phyloP scores from a whole-genome alignment of 768 basidiomycete species.

The Serendipita indica region DNA sequence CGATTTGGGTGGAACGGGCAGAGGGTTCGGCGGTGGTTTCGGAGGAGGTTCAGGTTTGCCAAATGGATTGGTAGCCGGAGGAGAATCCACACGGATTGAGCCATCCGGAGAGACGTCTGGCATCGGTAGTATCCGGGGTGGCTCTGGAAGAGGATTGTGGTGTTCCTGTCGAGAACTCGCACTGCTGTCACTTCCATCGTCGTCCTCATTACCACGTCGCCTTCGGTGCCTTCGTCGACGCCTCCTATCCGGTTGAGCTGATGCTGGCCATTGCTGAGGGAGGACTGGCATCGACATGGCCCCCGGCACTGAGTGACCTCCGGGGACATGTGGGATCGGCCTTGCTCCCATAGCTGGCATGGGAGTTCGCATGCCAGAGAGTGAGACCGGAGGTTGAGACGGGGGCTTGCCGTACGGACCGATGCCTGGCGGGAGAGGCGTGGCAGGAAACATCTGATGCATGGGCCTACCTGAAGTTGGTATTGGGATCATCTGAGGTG shows the following conservation, averaged over 20 bases:
- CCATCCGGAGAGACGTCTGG: background rate
- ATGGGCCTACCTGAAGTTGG: background rate
- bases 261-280: background rate
- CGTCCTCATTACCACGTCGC: background rate
- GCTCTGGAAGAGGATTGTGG: background rate
- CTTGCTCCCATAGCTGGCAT: background rate
- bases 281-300: too few species aligned
- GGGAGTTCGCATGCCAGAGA: background rate
- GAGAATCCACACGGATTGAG: background rate
- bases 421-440: background rate
- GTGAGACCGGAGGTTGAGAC: background rate
- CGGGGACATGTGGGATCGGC: background rate
- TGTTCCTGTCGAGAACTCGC: background rate
- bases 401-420: background rate
- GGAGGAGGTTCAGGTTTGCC: background rate
- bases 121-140: background rate
- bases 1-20: background rate
- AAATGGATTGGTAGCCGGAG: background rate
- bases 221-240: background rate
- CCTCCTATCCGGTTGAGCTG: background rate
- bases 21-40: conserved; percentile 7
- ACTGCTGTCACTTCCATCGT: background rate
- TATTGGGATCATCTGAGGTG: background rate
- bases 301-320: too few species aligned
- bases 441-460: background rate